Evolutionary conservation across 176 grass and related monocot species (phyloP), one percentile per base, ranked within the genome.

Genomic region (Triticum timopheevii): DNA sequence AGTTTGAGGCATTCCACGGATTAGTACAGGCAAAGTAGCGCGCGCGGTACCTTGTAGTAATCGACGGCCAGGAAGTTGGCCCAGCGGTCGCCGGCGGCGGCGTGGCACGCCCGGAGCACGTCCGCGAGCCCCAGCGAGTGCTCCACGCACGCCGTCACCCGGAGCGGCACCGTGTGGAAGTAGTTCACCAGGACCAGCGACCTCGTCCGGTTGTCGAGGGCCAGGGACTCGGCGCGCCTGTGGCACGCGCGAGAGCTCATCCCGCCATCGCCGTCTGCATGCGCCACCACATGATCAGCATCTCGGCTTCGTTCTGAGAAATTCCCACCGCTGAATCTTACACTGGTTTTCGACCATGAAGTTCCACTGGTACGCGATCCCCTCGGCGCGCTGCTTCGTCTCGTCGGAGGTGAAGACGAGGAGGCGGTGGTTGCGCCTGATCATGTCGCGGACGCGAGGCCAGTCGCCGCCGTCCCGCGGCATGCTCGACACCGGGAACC

Each of bases 11-110:
- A 7, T 7, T 36, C 35, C 35, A 36, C 35, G 35, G 35, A 36
- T 36, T 36, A 36, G 6, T 36, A 36, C 35, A 50, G 5, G 47
- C 13, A 1, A 17, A 52, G 49, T 17, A 6, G 15, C 1, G 13
- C 13, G 12, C 1, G 13, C 13, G 12, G 4, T 36, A 76, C 94
- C 94, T 90, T 93, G 81, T 93, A 96, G 77, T 80, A 91, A 73
- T 93, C 90, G 33, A 96, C 91, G 27, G 94, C 89, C 42, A 96
- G 34, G 79, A 96, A 93, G 69, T 96, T 96, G 11, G 94, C 86
- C 89, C 94, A 96, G 39, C 94, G 70, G 54, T 86, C 30, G 67
- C 73, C 81, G 20, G 91, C 73, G 20, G 84, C 86, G 27, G 44
- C 16, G 74, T 93, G 74, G 84, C 94, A 91, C 35, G 84, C 69